phyloP scores from a whole-genome alignment of 768 basidiomycete genomes.

The Lactifluus piperatus region DNA sequence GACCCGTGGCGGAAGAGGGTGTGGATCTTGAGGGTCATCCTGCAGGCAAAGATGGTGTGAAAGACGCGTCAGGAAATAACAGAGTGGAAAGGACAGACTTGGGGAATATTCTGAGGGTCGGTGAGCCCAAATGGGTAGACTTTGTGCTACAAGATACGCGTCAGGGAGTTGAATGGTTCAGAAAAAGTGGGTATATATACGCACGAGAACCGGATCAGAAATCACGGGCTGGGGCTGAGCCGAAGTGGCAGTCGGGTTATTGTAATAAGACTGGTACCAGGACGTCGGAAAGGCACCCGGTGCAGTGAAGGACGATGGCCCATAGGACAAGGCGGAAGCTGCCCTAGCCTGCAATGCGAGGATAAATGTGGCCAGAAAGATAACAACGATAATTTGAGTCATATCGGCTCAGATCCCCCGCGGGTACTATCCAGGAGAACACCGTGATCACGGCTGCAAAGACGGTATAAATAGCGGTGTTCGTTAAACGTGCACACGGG shows the following conservation, averaged over 20 bases:
- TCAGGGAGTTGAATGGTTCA: not conserved
- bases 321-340: constrained; percentile 17
- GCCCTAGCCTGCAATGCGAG: not conserved
- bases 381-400: not conserved
- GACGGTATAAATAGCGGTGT: not conserved
- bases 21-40: constrained; percentile 54
- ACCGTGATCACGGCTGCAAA: not conserved
- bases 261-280: constrained; percentile 57
- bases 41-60: constrained; percentile 14
- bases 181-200: not conserved
- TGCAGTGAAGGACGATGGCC: constrained; percentile 45
- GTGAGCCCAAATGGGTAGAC: constrained; percentile 56
- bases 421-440: not conserved
- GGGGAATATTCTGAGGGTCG: constrained; percentile 49
- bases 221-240: constrained; percentile 72
- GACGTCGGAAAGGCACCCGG: constrained; percentile 61
- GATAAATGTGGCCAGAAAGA: constrained; percentile 4
- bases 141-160: constrained; percentile 35
- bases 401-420: not conserved
- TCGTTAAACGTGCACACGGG: no score
- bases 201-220: constrained; percentile 59
- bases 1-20: constrained; percentile 53
- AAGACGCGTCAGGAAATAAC: no score
- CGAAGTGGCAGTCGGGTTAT: constrained; percentile 61
- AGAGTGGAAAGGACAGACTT: constrained; percentile 27